Base-by-base conservation (phyloP, 495 filamentous ascomycete species). In the Sordaria brevicollis region DNA sequence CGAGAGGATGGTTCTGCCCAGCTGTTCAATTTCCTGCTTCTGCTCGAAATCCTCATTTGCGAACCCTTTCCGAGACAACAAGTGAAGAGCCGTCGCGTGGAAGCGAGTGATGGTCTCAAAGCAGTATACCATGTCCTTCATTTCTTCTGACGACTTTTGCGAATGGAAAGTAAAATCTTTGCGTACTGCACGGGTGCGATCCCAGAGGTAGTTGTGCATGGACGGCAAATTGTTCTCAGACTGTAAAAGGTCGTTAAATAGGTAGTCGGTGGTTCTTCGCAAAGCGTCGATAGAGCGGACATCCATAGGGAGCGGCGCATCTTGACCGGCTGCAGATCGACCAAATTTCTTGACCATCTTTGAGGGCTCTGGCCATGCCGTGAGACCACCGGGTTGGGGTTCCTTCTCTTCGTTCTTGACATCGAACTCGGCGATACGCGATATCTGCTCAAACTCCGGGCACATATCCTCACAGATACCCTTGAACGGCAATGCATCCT, bases 381-480 rank as follows among this genome's bases (percentile, higher is more conserved):
- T 72, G n/a, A 79, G 75, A 5, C 78, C 73, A 69, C 79, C 76
- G 68, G 81, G 75, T 25, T 73, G 37, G 3, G 33, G 9, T 25
- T 74, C 74, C 71, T 84, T 86, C 77, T 91, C 89, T 9, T 84
- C 79, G 2, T 70, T 72, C 76, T 83, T 84, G 35, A 90, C 81
- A 72, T 89, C 84, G 67, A 76, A 77, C 72, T 90, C 84, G 70
- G 90, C 88, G 66, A 96, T 93, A 21, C 94, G 87, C 36, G 90
- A 87, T 15, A 94, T 85, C 39, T 90, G 83, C 80, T 99, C 96
- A 75, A 89, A 97, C 72, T 94, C 90, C 0, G 96, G 92, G 78
- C 96, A 99, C 94, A 97, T 97, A 70, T 92, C 89, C 72, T 91
- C 88, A 75, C 94, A 98, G 68, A 91, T 94, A 10, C 94, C 95